Evolutionary conservation across 2,329 filamentous ascomycete species (phyloP).

Genomic region (Curvularia sp.): DNA sequence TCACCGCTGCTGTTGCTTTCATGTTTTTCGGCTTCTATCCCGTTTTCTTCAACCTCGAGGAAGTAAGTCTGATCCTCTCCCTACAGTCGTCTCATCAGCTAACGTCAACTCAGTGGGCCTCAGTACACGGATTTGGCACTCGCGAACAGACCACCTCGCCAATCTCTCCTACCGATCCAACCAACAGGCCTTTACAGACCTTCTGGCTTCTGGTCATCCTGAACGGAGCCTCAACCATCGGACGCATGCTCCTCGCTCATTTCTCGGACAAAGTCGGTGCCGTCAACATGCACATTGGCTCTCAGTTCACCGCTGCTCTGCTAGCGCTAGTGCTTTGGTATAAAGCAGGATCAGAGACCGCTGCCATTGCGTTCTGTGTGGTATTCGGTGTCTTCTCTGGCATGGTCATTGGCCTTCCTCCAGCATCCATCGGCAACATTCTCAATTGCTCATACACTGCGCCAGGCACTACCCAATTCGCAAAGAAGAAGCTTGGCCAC

Average conservation of each 20-base stretch:
- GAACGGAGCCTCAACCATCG: constrained; percentile 59
- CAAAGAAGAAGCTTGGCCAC: constrained; percentile 56
- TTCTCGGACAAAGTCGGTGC: constrained; percentile 56
- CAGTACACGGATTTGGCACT: constrained; percentile 52
- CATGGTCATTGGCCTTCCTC: constrained; percentile 59
- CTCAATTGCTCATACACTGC: constrained; percentile 48
- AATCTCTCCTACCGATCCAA: constrained; percentile 19
- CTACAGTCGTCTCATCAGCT: constrained; percentile 10
- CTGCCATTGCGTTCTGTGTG: constrained; percentile 58
- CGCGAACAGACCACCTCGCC: constrained; percentile 34
- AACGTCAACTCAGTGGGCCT: constrained; percentile 53
- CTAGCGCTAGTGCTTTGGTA: constrained; percentile 57
- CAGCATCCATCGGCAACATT: constrained; percentile 58
- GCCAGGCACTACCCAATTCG: constrained; percentile 34
- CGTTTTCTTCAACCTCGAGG: constrained; percentile 62
- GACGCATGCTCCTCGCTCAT: constrained; percentile 55
- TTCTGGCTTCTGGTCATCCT: constrained; percentile 60
- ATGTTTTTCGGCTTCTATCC: constrained; percentile 62
- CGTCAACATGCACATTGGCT: constrained; percentile 55
- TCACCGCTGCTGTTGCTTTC: constrained; percentile 55
- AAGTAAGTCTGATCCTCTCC: constrained; percentile 40
- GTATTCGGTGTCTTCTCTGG: constrained; percentile 59
- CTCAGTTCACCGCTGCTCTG: constrained; percentile 53
- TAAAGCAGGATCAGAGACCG: constrained; percentile 46
- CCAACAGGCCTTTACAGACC: constrained; percentile 52